Evolutionary conservation across 2,329 filamentous ascomycete species (phyloP), one percentile per base, ranked within the genome.

Genomic region (Fulvia fulva): DNA sequence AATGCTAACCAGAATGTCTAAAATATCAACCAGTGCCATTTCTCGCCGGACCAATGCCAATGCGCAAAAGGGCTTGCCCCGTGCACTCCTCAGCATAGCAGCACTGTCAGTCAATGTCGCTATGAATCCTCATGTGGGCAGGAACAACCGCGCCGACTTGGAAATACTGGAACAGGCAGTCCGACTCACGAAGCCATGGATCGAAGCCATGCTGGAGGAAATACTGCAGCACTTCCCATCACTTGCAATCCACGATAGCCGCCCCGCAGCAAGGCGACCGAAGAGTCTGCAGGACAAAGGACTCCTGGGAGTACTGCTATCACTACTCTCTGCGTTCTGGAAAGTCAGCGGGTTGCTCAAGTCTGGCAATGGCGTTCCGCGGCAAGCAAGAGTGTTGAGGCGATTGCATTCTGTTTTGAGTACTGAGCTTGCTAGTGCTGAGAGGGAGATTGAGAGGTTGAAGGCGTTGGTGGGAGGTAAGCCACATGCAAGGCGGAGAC

Each of bases 361-460:
- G 21, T 28, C n/a, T 23, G 22, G 22, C 23, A 22, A 25, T 19
- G 21, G 45, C n/a, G 28, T 32, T 2, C 41, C 50, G 26, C 55
- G 49, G 37, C 43, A 56, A 22, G 19, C 58, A 37, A 47, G 41
- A 30, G n/a, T 60, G 47, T 34, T 63, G 37, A 50, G 41, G 37
- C 56, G 50, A 3, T 4, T 61, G 43, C 21, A 46, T 37, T 37
- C 28, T 2, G 26, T 32, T 25, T 30, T 63, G 26, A 16, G 23
- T 2, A 21, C n/a, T n/a, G 57, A 59, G 11, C 0, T 58, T 9
- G n/a, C 14, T n/a, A 50, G 11, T 21, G 58, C 54, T 25, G 51
- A 41, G 49, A 54, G 47, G 21, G 54, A 63, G 37, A 45, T 63
- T 11, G 51, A 56, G 21, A 47, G 61, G 19, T 26, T 63, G 58